These are phyloP conservation scores for Davidsoniella virescens DNA, from an alignment of 2,329 filamentous ascomycete genomes.

Conservation along the genomic window DNA sequence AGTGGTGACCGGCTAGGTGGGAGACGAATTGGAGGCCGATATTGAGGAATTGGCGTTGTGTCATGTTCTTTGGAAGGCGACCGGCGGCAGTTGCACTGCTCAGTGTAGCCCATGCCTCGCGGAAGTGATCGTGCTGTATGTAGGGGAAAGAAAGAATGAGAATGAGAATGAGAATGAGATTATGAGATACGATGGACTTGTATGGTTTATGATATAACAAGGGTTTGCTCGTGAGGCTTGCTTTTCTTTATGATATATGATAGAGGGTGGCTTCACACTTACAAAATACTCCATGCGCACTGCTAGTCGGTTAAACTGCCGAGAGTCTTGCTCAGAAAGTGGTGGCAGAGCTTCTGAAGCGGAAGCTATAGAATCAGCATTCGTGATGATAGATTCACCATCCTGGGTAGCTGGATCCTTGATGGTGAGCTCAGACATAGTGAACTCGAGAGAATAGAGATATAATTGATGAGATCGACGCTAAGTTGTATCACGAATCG, in stretches of 20 bases:
- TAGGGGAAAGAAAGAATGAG: neutral
- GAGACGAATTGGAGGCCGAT: constrained; percentile 53
- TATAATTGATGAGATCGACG: neutral
- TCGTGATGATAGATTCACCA: too few species aligned
- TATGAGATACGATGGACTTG: neutral
- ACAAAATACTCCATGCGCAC: constrained; percentile 11
- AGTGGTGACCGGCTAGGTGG: constrained; percentile 61
- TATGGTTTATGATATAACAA: too few species aligned
- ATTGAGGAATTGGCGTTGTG: constrained; percentile 50
- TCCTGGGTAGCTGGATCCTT: too few species aligned
- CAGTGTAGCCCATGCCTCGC: constrained; percentile 54
- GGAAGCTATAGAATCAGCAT: neutral
- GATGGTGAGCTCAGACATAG: neutral
- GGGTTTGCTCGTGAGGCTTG: too few species aligned
- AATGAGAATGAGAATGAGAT: neutral
- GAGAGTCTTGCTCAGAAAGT: constrained; percentile 9
- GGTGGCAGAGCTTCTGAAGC: neutral
- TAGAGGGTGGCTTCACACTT: neutral
- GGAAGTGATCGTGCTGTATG: constrained; percentile 58
- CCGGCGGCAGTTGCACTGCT: constrained; percentile 45
- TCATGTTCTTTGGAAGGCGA: constrained; percentile 45
- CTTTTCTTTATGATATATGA: too few species aligned
- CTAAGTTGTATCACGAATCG: too few species aligned
- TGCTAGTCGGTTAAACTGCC: constrained; percentile 5
- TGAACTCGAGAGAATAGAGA: neutral